These are phyloP conservation scores for Candida montana DNA, from an alignment of 805 yeast species.

Conservation along the genomic window DNA sequence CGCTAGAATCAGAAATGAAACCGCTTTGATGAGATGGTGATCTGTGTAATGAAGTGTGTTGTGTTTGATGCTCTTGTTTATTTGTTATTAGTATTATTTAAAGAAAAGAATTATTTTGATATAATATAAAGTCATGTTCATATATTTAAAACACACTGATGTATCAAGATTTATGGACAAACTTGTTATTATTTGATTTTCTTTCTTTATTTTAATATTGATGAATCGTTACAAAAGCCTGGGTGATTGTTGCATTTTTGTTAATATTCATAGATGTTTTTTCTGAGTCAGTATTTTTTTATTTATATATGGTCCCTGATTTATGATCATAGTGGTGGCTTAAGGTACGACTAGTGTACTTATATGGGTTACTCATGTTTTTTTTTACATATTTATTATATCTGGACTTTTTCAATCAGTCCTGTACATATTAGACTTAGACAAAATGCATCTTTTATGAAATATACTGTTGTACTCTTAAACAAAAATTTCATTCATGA, in stretches of 20 bases:
- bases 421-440: slow-evolving; percentile 3
- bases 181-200: no score
- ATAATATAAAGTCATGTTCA: slow-evolving; percentile 3
- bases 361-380: no score
- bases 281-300: not conserved
- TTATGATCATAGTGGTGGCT: not conserved
- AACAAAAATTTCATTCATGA: no score
- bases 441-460: slow-evolving; percentile 1
- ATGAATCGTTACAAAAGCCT: no score
- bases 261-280: not conserved
- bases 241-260: not conserved
- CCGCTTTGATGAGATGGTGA: slow-evolving; percentile 84
- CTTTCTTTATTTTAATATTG: not conserved
- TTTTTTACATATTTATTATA: not conserved
- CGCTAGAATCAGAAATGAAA: slow-evolving; percentile 81
- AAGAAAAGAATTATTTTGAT: not conserved
- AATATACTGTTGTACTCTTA: no score
- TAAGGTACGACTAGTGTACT: no score
- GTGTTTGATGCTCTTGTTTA: slow-evolving; percentile 2
- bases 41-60: not conserved
- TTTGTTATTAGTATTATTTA: not conserved
- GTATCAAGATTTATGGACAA: no score
- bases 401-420: not conserved
- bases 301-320: not conserved
- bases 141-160: not conserved